phyloP scores from a whole-genome alignment of 2,329 filamentous ascomycete genomes.

The Apiospora aurea region DNA sequence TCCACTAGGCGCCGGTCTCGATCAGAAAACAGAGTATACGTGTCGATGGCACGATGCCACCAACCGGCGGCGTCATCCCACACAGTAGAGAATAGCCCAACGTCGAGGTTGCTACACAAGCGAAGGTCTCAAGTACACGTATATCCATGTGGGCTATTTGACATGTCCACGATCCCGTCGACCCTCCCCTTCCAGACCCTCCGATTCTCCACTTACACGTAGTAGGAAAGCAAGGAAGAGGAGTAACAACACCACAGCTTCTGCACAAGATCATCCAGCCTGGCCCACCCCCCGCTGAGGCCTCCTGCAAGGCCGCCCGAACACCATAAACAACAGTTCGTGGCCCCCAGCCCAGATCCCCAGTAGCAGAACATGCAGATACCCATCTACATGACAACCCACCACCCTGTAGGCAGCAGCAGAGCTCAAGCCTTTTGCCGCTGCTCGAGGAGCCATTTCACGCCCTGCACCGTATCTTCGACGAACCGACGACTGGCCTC shows the following conservation, averaged over 20 bases:
- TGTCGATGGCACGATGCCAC: constrained; percentile 1
- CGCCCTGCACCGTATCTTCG: constrained; percentile 37
- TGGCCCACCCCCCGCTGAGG: background rate
- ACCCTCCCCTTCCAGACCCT: background rate
- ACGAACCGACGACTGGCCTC: constrained; percentile 35
- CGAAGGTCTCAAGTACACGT: background rate
- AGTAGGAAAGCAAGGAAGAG: background rate
- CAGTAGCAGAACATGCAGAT: background rate
- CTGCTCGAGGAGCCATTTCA: constrained; percentile 37
- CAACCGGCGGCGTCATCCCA: background rate
- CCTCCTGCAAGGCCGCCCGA: background rate
- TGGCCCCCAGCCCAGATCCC: background rate
- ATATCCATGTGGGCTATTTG: background rate
- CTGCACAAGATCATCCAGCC: background rate
- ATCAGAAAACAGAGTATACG: background rate
- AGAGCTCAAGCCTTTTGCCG: constrained; percentile 20
- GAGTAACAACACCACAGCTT: background rate
- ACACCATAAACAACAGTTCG: background rate
- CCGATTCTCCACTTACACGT: background rate
- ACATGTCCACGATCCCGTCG: background rate
- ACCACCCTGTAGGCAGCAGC: background rate
- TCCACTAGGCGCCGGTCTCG: background rate
- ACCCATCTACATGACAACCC: background rate
- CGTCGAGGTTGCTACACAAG: background rate
- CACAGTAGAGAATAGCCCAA: background rate